Conservation (phyloP, 78 protist species). For the Neovahlkampfia damariscottae region DNA sequence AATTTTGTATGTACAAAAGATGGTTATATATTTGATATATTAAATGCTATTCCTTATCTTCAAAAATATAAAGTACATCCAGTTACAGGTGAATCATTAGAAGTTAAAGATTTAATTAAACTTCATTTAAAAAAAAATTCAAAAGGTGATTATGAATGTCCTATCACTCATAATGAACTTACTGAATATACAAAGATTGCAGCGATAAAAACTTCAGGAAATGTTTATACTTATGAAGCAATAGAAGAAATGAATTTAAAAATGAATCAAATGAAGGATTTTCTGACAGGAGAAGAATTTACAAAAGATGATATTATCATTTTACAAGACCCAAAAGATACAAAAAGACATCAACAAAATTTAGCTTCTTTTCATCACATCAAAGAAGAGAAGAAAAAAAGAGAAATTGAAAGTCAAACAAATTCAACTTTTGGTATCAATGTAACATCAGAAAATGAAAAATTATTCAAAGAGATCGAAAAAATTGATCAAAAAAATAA, state of each 20-base stretch:
- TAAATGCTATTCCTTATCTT: constrained; percentile 25
- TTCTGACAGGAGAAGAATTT: constrained; percentile 63
- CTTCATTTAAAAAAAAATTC: constrained; percentile 42
- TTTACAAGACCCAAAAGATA: constrained; percentile 8
- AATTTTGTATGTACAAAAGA: not conserved
- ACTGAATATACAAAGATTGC: constrained; percentile 68
- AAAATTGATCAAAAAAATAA: not conserved
- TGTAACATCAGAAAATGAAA: not conserved
- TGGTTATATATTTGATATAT: not conserved
- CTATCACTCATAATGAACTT: constrained; percentile 68
- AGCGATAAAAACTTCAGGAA: constrained; percentile 55
- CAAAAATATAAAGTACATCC: constrained; percentile 63
- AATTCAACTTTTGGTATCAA: not conserved
- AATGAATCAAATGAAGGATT: constrained; percentile 41
- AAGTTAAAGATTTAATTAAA: constrained; percentile 38
- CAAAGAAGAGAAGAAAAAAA: no score
- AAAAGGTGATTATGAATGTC: constrained; percentile 67
- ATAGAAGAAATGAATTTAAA: constrained; percentile 55
- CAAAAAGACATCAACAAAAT: not conserved
- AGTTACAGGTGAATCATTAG: constrained; percentile 60
- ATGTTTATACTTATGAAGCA: constrained; percentile 73
- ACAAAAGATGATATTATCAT: constrained; percentile 49
- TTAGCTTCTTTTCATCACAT: not conserved
- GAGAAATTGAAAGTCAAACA: no score
- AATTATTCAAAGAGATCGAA: not conserved